phyloP scores from a whole-genome alignment of 1,284 basidiomycete species.

The Inonotus hispidus region DNA sequence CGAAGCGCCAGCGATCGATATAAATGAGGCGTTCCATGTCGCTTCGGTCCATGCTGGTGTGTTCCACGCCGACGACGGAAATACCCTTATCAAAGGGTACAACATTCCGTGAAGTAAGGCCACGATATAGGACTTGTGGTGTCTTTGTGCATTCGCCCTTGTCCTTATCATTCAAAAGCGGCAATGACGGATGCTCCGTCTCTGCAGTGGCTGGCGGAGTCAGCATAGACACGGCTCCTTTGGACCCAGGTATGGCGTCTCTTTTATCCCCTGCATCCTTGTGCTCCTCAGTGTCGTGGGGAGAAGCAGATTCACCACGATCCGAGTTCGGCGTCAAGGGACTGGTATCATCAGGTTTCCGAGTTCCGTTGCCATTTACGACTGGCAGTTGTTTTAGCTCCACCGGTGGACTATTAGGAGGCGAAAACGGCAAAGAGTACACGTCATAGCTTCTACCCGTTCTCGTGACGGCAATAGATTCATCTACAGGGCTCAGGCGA shows the following conservation, averaged over 20 bases:
- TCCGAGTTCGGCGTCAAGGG: background rate
- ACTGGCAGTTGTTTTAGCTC: background rate
- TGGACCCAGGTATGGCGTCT: background rate
- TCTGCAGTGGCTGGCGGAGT: background rate
- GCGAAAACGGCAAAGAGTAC: background rate
- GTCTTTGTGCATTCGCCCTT: background rate
- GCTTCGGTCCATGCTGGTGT: background rate
- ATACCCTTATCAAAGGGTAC: slow-evolving; percentile 5
- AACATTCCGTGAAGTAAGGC: slow-evolving; percentile 1
- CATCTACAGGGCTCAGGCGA: background rate
- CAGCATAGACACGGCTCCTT: background rate
- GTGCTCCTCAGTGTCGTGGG: background rate
- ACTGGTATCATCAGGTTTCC: background rate
- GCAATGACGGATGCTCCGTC: background rate
- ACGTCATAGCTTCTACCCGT: slow-evolving; percentile 4
- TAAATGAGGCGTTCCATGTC: background rate
- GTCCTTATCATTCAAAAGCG: background rate
- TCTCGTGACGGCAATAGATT: background rate
- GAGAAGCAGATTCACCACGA: background rate
- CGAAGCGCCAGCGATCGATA: slow-evolving; percentile 14
- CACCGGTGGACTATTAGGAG: background rate
- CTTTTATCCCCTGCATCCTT: background rate
- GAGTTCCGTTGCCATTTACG: background rate
- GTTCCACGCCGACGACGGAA: background rate
- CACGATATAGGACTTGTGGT: slow-evolving; percentile 5